Evolutionary conservation across 1,284 basidiomycete species (phyloP).

Genomic region (Pascua sp.): DNA sequence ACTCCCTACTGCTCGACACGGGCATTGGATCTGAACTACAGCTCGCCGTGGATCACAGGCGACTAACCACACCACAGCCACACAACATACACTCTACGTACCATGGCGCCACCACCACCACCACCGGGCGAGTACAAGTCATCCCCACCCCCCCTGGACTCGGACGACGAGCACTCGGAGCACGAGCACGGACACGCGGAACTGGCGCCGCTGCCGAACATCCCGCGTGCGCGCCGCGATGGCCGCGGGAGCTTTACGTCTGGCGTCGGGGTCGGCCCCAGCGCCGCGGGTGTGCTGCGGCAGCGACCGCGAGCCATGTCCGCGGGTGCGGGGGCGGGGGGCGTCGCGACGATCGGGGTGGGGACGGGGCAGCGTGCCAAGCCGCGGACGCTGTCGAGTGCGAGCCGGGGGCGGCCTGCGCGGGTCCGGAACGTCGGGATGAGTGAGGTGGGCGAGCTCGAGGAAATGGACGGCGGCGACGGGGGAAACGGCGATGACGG

Average conservation of each 20-base stretch:
- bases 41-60: too few species aligned
- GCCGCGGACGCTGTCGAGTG: too few species aligned
- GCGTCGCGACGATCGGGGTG: conserved; percentile 4
- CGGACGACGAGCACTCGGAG: conserved; percentile 1
- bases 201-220: conserved; percentile 7
- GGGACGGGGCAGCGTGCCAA: not conserved
- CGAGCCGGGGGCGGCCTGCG: not conserved
- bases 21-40: too few species aligned
- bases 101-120: too few species aligned
- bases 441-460: not conserved
- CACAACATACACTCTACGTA: too few species aligned
- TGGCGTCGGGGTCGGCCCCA: not conserved
- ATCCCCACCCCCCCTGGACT: not conserved
- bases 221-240: not conserved
- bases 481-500: not conserved
- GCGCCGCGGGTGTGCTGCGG: not conserved
- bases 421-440: not conserved
- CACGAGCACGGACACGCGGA: conserved; percentile 5
- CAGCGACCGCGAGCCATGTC: conserved; percentile 11
- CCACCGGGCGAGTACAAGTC: too few species aligned
- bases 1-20: too few species aligned
- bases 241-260: not conserved
- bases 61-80: too few species aligned
- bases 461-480: not conserved
- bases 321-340: conserved; percentile 9